Base-by-base conservation (phyloP, 371 early-diverging fungal genomes). In the Saksenaea vasiformis region DNA sequence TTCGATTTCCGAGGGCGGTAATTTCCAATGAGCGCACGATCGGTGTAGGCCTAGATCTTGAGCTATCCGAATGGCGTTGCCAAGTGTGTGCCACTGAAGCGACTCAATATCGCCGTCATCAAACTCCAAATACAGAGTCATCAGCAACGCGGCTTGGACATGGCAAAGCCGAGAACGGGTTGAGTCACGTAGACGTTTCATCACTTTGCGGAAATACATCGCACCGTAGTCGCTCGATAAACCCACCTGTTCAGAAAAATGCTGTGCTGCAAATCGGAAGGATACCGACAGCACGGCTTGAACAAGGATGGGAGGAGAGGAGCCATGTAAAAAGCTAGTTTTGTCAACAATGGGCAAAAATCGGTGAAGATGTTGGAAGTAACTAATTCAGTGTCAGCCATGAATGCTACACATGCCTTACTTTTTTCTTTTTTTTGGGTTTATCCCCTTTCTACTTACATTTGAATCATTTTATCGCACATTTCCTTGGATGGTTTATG, bases 1-100 rank as follows among this genome's bases (percentile, higher is more conserved):
- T 68, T 87, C 86, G 3, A 74, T 72, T 61, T 87, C 84, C 35
- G 72, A 63, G 4, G 64, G 55, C 22, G 80, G 78, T 22, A 84
- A 62, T 44, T 77, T 76, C 73, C 81, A 77, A 31, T 78, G 71
- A 9, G 73, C 53, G 53, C 75, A 77, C 17, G 81, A 82, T 26
- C 87, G 78, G 61, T 87, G 87, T 60, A 87, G 67, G 1, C 87
- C 87, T 53, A 87, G 51, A 47, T 87, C 87, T 66, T 86, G 84
- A 8, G 86, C 86, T 77, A 83, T 79, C 14, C 86, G 75, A 35
- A 79, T 85, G 8, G 87, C 87, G 64, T 71, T 74, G 11, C 87
- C 87, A 9, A 84, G 69, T 17, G 70, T 76, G 63, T 76, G 76
- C 84, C 84, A 85, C 51, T 76, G 76, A 24, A 68, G 39, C 9